Percentiles rank a stretch among this genome's conserved stretches.
Conservation (phyloP, 1,284 basidiomycete species). For the Ustilago xerochloae region DNA sequence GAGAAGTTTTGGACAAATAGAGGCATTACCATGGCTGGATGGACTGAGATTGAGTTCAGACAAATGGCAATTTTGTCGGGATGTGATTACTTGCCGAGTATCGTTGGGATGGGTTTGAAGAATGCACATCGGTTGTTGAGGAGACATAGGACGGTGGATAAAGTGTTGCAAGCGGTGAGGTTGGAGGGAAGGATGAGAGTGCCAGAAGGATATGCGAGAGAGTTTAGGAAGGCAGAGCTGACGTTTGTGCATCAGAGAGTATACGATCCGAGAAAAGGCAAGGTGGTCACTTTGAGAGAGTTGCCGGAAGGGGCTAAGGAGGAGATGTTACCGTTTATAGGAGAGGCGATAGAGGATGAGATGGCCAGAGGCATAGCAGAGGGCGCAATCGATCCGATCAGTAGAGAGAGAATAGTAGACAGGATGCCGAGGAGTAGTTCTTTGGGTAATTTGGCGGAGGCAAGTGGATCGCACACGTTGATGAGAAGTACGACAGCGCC, state of each 20-base stretch:
- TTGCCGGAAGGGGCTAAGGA: conserved; percentile 52
- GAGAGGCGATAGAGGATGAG: conserved; percentile 51
- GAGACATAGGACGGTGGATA: conserved; percentile 87
- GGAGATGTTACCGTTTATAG: conserved; percentile 59
- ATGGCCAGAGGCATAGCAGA: conserved; percentile 75
- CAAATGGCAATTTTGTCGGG: conserved; percentile 96
- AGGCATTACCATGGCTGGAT: conserved; percentile 83
- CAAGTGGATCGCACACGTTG: background rate
- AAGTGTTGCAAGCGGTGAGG: conserved; percentile 81
- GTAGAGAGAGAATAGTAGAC: conserved; percentile 74
- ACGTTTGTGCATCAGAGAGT: conserved; percentile 95
- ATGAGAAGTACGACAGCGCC: conserved; percentile 33
- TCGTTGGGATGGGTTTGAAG: conserved; percentile 73
- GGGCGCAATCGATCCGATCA: conserved; percentile 83
- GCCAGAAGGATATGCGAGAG: conserved; percentile 75
- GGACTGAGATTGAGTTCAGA: conserved; percentile 89
- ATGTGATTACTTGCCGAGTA: conserved; percentile 82
- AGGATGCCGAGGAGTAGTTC: conserved; percentile 24
- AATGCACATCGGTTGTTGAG: conserved; percentile 86
- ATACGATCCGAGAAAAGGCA: conserved; percentile 76
- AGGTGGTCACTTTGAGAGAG: conserved; percentile 57
- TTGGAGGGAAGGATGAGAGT: conserved; percentile 87
- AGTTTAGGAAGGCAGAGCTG: conserved; percentile 80
- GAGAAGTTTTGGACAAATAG: conserved; percentile 79
- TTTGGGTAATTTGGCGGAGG: background rate